These are phyloP conservation scores for Beauveria scarabaeidicola DNA, from an alignment of 2,329 filamentous ascomycete species.

Conservation along the genomic window DNA sequence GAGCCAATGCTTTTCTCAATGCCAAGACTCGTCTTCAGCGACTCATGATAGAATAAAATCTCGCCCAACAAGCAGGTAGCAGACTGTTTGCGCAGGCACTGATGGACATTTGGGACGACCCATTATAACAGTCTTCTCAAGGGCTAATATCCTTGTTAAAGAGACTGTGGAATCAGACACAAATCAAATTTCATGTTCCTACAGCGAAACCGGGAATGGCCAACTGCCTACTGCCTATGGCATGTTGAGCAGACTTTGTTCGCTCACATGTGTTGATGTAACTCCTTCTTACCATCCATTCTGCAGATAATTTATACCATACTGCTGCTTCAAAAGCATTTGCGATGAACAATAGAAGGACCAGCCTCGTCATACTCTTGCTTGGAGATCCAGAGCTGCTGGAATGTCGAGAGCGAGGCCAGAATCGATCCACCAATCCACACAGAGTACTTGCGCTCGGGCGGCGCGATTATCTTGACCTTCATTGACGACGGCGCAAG, in stretches of 20 bases:
- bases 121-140: neutral
- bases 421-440: constrained; percentile 99
- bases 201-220: neutral
- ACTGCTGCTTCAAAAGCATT: constrained; percentile 90
- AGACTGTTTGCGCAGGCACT: neutral
- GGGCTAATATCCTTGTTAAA: neutral
- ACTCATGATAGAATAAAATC: neutral
- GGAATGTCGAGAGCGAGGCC: constrained; percentile 98
- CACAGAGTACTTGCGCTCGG: constrained; percentile 99
- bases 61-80: neutral
- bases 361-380: constrained; percentile 99
- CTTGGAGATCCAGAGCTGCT: constrained; percentile 99
- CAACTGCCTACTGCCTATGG: neutral
- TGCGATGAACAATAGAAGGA: constrained; percentile 98
- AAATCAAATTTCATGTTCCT: neutral
- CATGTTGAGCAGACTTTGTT: neutral
- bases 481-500: constrained; percentile 99
- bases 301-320: neutral
- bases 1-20: neutral
- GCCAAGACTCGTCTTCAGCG: neutral
- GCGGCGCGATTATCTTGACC: constrained; percentile 99
- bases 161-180: neutral
- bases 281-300: neutral
- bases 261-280: neutral
- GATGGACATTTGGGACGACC: neutral